Percentiles rank a stretch among this genome's conserved stretches.
phyloP scores from a whole-genome alignment of 441 rosid species.

The Daphne laureola region DNA sequence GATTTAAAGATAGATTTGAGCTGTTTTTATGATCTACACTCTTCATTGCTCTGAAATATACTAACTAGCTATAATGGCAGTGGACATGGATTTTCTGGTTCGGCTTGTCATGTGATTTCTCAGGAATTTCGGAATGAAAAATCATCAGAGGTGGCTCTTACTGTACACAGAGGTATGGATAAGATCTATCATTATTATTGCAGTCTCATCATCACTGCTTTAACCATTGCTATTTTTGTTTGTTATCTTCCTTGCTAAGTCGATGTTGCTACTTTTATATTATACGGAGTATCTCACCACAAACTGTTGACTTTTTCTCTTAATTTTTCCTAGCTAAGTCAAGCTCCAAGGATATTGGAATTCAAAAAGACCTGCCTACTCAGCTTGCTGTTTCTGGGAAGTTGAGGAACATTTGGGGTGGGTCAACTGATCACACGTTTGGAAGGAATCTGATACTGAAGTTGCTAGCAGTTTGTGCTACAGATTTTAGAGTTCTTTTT shows the following conservation, averaged over 20 bases:
- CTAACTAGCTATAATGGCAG: constrained; percentile 23
- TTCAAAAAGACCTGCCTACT: constrained; percentile 49
- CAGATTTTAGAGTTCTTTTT: constrained; percentile 59
- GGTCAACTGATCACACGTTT: constrained; percentile 29
- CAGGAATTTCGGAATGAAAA: constrained; percentile 21
- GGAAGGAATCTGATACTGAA: constrained; percentile 49
- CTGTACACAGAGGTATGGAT: constrained; percentile 24
- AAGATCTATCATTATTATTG: constrained; percentile 9
- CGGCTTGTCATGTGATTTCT: constrained; percentile 14
- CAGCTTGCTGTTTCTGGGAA: constrained; percentile 36
- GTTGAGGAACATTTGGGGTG: constrained; percentile 57
- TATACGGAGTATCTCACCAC: too few relatives aligned
- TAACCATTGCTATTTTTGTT: not conserved
- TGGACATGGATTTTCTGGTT: constrained; percentile 23
- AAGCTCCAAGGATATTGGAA: constrained; percentile 52
- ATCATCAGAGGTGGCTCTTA: constrained; percentile 19
- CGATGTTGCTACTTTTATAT: too few relatives aligned
- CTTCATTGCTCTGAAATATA: not conserved
- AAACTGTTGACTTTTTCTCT: not conserved
- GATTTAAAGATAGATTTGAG: not conserved
- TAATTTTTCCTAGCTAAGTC: constrained; percentile 32
- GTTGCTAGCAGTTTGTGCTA: constrained; percentile 50
- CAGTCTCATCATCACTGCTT: not conserved
- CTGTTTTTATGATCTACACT: not conserved
- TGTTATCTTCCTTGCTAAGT: too few relatives aligned